Evolutionary conservation across 345 rosid species (phyloP).

Genomic region (Excoecaria agallocha): DNA sequence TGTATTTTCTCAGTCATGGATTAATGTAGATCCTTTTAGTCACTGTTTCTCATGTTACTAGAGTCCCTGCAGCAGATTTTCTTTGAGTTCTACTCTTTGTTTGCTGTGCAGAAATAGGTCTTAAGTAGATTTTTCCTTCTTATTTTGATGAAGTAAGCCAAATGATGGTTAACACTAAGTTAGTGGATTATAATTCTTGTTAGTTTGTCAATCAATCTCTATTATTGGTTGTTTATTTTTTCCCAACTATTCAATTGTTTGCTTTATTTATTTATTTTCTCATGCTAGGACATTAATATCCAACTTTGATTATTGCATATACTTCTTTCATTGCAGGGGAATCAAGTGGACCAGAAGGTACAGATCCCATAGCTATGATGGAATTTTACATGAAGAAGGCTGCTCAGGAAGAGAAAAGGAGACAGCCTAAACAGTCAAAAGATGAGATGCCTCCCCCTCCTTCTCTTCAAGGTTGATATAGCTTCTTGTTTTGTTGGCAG

Average conservation of each 20-base stretch:
- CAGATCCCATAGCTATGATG: conserved; percentile 98
- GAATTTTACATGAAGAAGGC: conserved; percentile 98
- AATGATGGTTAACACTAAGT: not conserved
- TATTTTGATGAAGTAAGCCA: not conserved
- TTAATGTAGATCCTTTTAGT: not conserved
- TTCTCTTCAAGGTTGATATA: conserved; percentile 70
- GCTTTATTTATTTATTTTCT: not conserved
- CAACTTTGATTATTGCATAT: conserved; percentile 3
- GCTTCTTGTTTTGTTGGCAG: conserved; percentile 1
- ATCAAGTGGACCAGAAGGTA: conserved; percentile 28
- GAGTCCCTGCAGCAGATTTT: not conserved
- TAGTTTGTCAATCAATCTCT: not conserved
- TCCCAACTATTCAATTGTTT: not conserved
- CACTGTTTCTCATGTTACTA: not conserved
- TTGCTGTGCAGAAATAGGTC: not conserved
- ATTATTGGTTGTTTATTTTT: not conserved
- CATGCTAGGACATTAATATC: not conserved
- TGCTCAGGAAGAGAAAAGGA: conserved; percentile 88
- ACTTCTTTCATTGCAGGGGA: conserved; percentile 21
- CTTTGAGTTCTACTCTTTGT: not conserved
- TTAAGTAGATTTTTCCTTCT: not conserved
- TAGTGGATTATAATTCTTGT: not conserved
- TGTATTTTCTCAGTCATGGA: not conserved
- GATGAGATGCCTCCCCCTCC: conserved; percentile 99
- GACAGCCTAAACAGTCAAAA: conserved; percentile 90